A percentile compares a stretch with the other conserved stretches of the same genome.
These are phyloP conservation scores for Lodderomyces margitis DNA, from an alignment of 1,139 yeast genomes.

Conservation along the genomic window DNA sequence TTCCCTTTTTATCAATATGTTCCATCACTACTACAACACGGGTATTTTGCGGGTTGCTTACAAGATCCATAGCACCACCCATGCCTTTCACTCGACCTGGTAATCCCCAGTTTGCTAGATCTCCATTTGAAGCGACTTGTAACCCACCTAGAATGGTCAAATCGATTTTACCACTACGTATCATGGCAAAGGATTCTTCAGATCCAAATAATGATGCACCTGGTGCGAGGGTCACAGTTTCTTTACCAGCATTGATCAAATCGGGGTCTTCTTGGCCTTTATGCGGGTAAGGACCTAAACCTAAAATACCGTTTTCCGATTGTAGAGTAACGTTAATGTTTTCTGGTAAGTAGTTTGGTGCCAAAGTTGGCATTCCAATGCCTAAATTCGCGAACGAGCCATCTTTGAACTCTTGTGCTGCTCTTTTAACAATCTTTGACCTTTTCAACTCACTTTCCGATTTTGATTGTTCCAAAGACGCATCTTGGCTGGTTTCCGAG, in stretches of 20 bases:
- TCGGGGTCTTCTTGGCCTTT: constrained; percentile 47
- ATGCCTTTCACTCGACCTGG: constrained; percentile 53
- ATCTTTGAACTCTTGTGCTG: constrained; percentile 44
- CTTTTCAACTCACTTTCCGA: constrained; percentile 24
- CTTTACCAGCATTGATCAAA: constrained; percentile 51
- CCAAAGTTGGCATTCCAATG: constrained; percentile 50
- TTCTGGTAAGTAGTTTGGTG: constrained; percentile 41
- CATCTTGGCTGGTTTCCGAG: constrained; percentile 12
- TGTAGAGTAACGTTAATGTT: constrained; percentile 40
- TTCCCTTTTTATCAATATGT: constrained; percentile 46
- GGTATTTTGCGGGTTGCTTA: constrained; percentile 45
- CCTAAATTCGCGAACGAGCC: constrained; percentile 48
- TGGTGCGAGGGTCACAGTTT: constrained; percentile 43
- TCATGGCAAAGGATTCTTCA: constrained; percentile 51
- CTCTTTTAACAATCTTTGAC: constrained; percentile 40
- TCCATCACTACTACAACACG: constrained; percentile 50
- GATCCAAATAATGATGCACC: constrained; percentile 52
- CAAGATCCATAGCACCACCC: constrained; percentile 61
- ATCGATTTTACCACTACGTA: constrained; percentile 46
- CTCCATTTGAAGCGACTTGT: constrained; percentile 48
- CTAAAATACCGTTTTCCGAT: constrained; percentile 50
- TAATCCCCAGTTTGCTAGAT: constrained; percentile 52
- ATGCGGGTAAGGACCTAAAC: constrained; percentile 48
- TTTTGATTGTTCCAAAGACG: constrained; percentile 14
- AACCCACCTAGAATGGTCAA: constrained; percentile 49